Conservation (phyloP, 1,139 yeast species). For the Pichia sp. region DNA sequence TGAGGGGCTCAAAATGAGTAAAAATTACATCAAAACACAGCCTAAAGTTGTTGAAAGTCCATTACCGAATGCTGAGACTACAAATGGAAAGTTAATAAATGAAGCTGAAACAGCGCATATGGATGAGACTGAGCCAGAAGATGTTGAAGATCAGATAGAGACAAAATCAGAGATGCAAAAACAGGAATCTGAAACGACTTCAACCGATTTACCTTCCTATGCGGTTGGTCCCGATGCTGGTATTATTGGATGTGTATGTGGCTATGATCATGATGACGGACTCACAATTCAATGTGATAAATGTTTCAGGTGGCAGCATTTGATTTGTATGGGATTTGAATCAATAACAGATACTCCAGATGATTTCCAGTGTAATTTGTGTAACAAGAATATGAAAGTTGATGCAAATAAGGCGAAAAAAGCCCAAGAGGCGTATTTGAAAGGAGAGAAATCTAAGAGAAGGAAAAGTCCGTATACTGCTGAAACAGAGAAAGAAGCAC, state of each 20-base stretch:
- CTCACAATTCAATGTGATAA: conserved; percentile 90
- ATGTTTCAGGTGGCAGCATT: conserved; percentile 93
- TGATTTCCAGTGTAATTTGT: conserved; percentile 71
- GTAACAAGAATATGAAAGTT: conserved; percentile 53
- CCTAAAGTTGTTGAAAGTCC: background rate
- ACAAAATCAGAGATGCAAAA: background rate
- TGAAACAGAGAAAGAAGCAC: conserved; percentile 2
- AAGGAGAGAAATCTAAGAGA: conserved; percentile 22
- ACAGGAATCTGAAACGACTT: background rate
- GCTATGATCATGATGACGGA: conserved; percentile 86
- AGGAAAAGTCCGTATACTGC: conserved; percentile 16
- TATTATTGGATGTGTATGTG: conserved; percentile 84
- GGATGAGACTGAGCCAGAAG: background rate
- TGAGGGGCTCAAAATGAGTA: background rate
- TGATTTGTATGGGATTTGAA: conserved; percentile 73
- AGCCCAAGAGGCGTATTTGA: conserved; percentile 38
- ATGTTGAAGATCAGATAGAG: background rate
- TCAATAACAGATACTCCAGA: conserved; percentile 76
- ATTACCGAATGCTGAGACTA: background rate
- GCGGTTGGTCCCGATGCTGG: conserved; percentile 77
- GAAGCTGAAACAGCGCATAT: background rate
- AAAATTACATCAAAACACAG: conserved; percentile 4
- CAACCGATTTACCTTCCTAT: conserved; percentile 31
- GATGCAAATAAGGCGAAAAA: conserved; percentile 45
- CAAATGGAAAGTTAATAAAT: too few relatives aligned